Base-by-base conservation (phyloP, 2,329 filamentous ascomycete species). In the Clonostachys rhizophaga region DNA sequence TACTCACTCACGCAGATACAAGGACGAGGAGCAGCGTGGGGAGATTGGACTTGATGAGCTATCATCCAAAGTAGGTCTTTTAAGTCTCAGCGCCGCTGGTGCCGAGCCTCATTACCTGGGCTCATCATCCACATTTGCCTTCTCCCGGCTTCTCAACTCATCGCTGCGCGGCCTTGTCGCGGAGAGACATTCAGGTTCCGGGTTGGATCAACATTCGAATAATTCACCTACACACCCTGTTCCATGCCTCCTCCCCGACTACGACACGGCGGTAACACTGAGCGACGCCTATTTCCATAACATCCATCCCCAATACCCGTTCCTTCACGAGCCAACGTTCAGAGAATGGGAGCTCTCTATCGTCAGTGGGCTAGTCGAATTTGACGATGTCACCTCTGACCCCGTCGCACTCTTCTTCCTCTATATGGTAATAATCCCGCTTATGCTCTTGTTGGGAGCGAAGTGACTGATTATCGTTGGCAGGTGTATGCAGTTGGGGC, bases 91-190 rank as follows among this genome's bases (percentile, higher is more conserved):
- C 10, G 44, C 47, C 2, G 34, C 47, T 2, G 40, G 43, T 10
- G 49, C 49, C 4, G 58, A 60, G 37, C 59, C 60, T 4, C 54
- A 58, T 5, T 62, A 60, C 44, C 42, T 62, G 14, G 59, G 59
- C 3, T 48, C 59, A 3, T 61, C 58, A 6, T 62, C 60, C 1
- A 50, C 52, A 10, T 59, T 61, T 46, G 54, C 59, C 3, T 61
- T 62, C 30, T 55, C 58, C 10, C 52, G 52, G 12, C 34, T 62
- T 13, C 52, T 61, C 9, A 39, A 51, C 40, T 20, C 44, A 1
- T 51, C 41, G 6, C 10, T 42, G 41, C 41, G 41, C 7, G n/a
- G 41, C n/a, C 14, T 24, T 14, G 24, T 42, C 24, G 24, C 24
- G 24, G 24, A 30, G 24, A 20, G 7, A 9, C 41, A 14, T 20